A percentile compares a stretch with the other conserved stretches of the same genome.
Evolutionary conservation across 345 rosid genomes (phyloP).

Genomic region (Orychophragmus violaceus): DNA sequence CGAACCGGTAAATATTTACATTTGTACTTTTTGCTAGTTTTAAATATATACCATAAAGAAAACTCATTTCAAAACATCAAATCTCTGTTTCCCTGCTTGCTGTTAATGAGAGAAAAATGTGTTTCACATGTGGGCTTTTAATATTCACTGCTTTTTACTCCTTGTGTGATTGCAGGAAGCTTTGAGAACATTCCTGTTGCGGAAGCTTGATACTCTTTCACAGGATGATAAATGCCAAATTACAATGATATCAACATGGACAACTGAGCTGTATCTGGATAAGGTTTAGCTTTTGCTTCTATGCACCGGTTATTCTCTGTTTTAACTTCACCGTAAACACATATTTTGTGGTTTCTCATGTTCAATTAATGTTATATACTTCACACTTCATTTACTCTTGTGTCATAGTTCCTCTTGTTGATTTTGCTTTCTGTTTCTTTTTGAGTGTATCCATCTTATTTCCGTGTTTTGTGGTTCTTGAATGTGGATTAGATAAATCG

Average conservation of each 20-base stretch:
- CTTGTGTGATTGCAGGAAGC: constrained; percentile 69
- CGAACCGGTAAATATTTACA: constrained; percentile 56
- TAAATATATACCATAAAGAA: neutral
- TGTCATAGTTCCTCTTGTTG: neutral
- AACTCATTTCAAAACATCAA: neutral
- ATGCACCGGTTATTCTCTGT: constrained; percentile 4
- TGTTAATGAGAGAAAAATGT: neutral
- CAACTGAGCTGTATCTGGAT: constrained; percentile 94
- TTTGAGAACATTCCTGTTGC: constrained; percentile 85
- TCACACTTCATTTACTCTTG: neutral
- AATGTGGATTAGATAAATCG: constrained; percentile 57
- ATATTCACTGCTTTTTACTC: constrained; percentile 7
- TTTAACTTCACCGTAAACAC: constrained; percentile 7
- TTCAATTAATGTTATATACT: neutral
- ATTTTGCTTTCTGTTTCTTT: neutral
- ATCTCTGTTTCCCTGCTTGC: neutral
- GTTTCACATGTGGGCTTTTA: neutral
- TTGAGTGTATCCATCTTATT: neutral
- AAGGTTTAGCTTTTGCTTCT: constrained; percentile 56
- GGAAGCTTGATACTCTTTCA: constrained; percentile 88
- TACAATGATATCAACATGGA: constrained; percentile 99
- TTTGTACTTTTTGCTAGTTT: neutral
- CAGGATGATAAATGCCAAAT: constrained; percentile 96
- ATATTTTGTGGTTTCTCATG: neutral
- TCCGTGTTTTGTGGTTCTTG: neutral